Conservation (phyloP, 371 early-diverging fungal species). For the Mucor lusitanicus region DNA sequence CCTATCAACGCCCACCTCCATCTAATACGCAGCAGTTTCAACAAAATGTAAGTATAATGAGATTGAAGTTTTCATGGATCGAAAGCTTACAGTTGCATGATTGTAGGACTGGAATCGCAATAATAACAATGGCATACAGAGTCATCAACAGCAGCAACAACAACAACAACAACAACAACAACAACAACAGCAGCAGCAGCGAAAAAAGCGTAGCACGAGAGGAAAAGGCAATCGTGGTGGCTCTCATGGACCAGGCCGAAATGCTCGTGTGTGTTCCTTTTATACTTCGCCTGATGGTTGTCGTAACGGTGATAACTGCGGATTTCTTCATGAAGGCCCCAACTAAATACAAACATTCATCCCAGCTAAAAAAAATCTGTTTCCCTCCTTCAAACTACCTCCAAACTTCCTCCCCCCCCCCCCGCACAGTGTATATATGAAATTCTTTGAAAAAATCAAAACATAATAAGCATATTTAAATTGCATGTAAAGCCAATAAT, state of each 20-base stretch:
- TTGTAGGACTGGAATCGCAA: background rate
- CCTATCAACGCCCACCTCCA: background rate
- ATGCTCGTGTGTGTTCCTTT: background rate
- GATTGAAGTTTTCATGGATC: background rate
- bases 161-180: background rate
- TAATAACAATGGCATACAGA: background rate
- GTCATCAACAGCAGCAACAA: background rate
- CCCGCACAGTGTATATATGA: background rate
- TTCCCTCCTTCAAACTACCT: background rate
- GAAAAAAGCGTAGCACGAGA: background rate
- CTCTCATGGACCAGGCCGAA: background rate
- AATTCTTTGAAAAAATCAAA: background rate
- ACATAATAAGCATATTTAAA: background rate
- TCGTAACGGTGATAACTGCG: constrained; percentile 11
- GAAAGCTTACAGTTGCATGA: background rate
- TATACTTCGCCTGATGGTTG: constrained; percentile 10
- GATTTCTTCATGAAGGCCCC: background rate
- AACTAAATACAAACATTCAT: background rate
- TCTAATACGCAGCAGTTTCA: background rate
- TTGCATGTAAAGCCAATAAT: background rate
- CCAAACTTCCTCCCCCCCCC: background rate
- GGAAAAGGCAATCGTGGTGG: background rate
- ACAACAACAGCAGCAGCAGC: background rate
- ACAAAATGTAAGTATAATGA: background rate
- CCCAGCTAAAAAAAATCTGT: background rate